Conservation (phyloP, 2,329 filamentous ascomycete species). For the Pseudocercospora fuligena region DNA sequence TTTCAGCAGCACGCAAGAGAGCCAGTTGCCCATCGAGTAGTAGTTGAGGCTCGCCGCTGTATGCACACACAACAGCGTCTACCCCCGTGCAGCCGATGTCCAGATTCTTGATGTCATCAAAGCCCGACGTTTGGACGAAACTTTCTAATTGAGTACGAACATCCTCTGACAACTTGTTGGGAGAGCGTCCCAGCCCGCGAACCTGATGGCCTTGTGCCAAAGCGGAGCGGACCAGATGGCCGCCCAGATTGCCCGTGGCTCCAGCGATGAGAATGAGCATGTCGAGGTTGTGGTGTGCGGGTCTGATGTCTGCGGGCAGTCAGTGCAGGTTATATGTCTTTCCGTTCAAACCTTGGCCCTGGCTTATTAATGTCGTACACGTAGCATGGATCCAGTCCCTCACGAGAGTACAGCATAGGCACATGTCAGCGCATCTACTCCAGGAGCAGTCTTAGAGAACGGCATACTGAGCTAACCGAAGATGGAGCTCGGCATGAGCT, state of each 20-base stretch:
- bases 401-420: no score
- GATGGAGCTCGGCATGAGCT: no score
- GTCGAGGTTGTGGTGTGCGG: no score
- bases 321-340: no score
- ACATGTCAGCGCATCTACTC: no score
- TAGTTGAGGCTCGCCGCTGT: conserved; percentile 19
- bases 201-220: conserved; percentile 42
- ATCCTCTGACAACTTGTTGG: conserved; percentile 47
- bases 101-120: conserved; percentile 19
- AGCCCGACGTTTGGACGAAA: conserved; percentile 18
- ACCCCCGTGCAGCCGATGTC: conserved; percentile 16
- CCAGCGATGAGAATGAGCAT: no score
- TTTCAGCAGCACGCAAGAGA: conserved; percentile 19
- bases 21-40: conserved; percentile 22
- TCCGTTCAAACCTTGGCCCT: no score
- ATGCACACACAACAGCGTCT: conserved; percentile 22
- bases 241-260: conserved; percentile 16
- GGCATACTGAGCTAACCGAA: no score
- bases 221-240: conserved; percentile 34
- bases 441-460: no score
- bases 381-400: no score
- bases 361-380: no score
- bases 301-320: no score
- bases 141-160: conserved; percentile 9
- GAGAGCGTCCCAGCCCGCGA: conserved; percentile 53